These are phyloP conservation scores for Talaromyces adpressus DNA, from an alignment of 495 filamentous ascomycete species.

Conservation along the genomic window DNA sequence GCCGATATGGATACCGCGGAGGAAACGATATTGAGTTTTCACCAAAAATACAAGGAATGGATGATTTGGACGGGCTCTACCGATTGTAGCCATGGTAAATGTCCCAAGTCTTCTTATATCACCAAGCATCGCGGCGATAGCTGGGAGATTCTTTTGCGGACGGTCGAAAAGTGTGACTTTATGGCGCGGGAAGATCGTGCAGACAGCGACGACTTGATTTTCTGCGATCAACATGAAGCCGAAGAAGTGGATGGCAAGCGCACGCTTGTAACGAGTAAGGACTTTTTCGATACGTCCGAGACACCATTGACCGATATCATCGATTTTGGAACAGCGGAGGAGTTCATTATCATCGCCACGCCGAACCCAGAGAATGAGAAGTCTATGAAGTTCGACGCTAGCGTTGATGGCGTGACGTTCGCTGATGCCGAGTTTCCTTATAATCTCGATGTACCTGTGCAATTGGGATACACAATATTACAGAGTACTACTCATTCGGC, in stretches of 20 bases:
- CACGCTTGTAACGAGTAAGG: slow-evolving; percentile 63
- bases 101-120: slow-evolving; percentile 63
- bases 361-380: slow-evolving; percentile 54
- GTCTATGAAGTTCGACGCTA: slow-evolving; percentile 69
- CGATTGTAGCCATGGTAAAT: slow-evolving; percentile 46
- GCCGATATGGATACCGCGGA: slow-evolving; percentile 24
- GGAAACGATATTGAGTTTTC: slow-evolving; percentile 58
- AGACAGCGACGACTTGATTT: slow-evolving; percentile 59
- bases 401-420: slow-evolving; percentile 73
- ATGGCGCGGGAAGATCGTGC: slow-evolving; percentile 56
- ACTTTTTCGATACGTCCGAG: slow-evolving; percentile 59
- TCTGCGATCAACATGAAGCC: slow-evolving; percentile 69
- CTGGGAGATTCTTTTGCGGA: slow-evolving; percentile 62
- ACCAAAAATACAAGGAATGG: slow-evolving; percentile 75
- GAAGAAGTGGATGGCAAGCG: slow-evolving; percentile 52
- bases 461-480: slow-evolving; percentile 83
- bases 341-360: slow-evolving; percentile 87
- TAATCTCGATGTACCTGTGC: slow-evolving; percentile 68
- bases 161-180: slow-evolving; percentile 76
- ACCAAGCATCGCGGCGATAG: slow-evolving; percentile 67
- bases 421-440: slow-evolving; percentile 79
- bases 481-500: slow-evolving; percentile 88
- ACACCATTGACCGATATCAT: slow-evolving; percentile 61
- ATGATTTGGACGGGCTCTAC: slow-evolving; percentile 79
- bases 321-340: slow-evolving; percentile 85